Evolutionary conservation across 2,329 filamentous ascomycete species (phyloP).

Genomic region (Byssoonygena ceratinophila): DNA sequence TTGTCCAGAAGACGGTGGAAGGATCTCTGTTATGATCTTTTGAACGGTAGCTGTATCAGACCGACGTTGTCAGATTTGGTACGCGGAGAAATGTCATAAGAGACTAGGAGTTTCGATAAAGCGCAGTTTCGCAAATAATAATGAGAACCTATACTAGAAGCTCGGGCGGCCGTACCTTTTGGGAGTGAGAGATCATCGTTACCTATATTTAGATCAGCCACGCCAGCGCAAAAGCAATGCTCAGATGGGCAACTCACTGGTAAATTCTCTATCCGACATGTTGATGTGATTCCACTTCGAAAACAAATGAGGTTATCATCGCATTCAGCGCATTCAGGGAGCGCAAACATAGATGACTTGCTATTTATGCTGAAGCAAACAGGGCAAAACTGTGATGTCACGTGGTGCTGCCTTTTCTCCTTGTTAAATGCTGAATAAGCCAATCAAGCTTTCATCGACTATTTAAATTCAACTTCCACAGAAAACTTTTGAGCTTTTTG

Average conservation of each 20-base stretch:
- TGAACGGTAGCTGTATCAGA: slow-evolving; percentile 51
- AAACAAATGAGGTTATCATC: not conserved
- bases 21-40: slow-evolving; percentile 87
- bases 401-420: too few relatives aligned
- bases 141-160: not conserved
- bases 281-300: not conserved
- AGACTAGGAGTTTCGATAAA: not conserved
- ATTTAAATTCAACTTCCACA: too few relatives aligned
- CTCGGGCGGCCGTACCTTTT: slow-evolving; percentile 37
- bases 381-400: too few relatives aligned
- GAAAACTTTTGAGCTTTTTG: too few relatives aligned
- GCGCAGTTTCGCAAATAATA: not conserved
- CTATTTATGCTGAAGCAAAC: too few relatives aligned
- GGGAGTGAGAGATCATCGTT: slow-evolving; percentile 52
- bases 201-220: slow-evolving; percentile 26
- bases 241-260: not conserved
- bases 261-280: slow-evolving; percentile 16
- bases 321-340: too few relatives aligned
- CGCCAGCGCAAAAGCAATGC: not conserved
- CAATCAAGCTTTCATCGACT: too few relatives aligned
- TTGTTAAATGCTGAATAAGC: not conserved
- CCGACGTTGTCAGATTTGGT: not conserved
- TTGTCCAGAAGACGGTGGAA: slow-evolving; percentile 64
- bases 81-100: not conserved
- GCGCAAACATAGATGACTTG: too few relatives aligned